phyloP scores from a whole-genome alignment of 352 stramenopile species.

The Phytophthora macrochlamydospora region DNA sequence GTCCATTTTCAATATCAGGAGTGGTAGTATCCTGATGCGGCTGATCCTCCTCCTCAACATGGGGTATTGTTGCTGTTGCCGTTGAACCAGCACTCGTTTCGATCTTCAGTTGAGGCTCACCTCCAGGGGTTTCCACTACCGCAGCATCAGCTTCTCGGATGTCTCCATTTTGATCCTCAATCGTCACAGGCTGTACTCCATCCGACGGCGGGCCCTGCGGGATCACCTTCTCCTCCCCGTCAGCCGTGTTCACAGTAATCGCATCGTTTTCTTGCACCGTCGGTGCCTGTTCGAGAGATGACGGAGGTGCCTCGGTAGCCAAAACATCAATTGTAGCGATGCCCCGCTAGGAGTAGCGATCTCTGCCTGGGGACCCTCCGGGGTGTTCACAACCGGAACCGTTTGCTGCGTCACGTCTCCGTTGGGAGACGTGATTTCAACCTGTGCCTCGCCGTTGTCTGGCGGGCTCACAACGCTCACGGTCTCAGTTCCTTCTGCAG shows the following conservation, averaged over 20 bases:
- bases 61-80: not conserved
- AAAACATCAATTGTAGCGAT: not conserved
- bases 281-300: too few relatives aligned
- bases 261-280: too few relatives aligned
- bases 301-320: too few relatives aligned
- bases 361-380: constrained; percentile 1
- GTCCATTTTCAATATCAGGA: too few relatives aligned
- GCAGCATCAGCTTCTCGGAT: constrained; percentile 1
- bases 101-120: not conserved
- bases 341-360: not conserved
- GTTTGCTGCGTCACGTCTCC: not conserved
- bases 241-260: too few relatives aligned
- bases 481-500: constrained; percentile 6
- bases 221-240: not conserved
- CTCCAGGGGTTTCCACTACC: constrained; percentile 1
- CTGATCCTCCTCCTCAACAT: too few relatives aligned
- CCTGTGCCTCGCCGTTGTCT: constrained; percentile 1
- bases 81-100: not conserved
- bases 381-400: not conserved
- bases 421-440: constrained; percentile 8
- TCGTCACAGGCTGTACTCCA: not conserved
- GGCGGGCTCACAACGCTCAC: constrained; percentile 10
- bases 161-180: constrained; percentile 5
- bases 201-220: not conserved
- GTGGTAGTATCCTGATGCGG: too few relatives aligned